A percentile compares a stretch with the other conserved stretches of the same genome.
These are phyloP conservation scores for Austroboletus novae-zelandiae DNA, from an alignment of 1,284 basidiomycete species.

Conservation along the genomic window DNA sequence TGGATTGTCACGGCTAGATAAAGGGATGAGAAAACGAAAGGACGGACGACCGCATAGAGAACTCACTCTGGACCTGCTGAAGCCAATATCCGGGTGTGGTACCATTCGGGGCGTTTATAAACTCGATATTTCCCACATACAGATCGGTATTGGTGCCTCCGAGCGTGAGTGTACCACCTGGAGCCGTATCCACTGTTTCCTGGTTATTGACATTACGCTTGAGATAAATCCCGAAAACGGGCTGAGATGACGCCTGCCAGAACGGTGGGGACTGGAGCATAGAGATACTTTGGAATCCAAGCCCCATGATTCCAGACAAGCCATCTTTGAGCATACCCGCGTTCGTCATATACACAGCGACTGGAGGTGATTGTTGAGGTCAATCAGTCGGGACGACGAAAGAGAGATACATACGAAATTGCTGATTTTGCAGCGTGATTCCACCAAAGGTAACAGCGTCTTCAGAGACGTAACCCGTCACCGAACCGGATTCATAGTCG, in stretches of 20 bases:
- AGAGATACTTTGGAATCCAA: conserved; percentile 60
- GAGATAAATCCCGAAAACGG: conserved; percentile 60
- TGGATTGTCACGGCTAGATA: conserved; percentile 52
- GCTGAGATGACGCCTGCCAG: conserved; percentile 58
- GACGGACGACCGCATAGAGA: neutral
- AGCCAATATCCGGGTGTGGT: conserved; percentile 39
- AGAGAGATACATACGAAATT: conserved; percentile 18
- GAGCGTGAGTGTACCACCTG: conserved; percentile 68
- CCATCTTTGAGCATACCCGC: conserved; percentile 40
- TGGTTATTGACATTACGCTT: conserved; percentile 40
- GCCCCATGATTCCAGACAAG: conserved; percentile 65
- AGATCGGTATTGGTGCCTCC: conserved; percentile 68
- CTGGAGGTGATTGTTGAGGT: conserved; percentile 10
- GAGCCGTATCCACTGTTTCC: conserved; percentile 36
- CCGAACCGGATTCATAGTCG: conserved; percentile 50
- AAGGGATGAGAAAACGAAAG: neutral
- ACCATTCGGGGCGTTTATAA: conserved; percentile 38
- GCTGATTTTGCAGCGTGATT: conserved; percentile 36
- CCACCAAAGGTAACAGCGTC: conserved; percentile 52
- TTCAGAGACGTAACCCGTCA: conserved; percentile 38
- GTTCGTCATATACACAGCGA: conserved; percentile 36
- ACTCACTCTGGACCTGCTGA: conserved; percentile 47
- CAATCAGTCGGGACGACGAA: no score
- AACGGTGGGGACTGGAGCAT: conserved; percentile 57
- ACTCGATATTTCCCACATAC: conserved; percentile 63